A percentile compares a stretch with the other conserved stretches of the same genome.
phyloP scores from a whole-genome alignment of 1,284 basidiomycete species.

The Cystobasidium slooffiae region DNA sequence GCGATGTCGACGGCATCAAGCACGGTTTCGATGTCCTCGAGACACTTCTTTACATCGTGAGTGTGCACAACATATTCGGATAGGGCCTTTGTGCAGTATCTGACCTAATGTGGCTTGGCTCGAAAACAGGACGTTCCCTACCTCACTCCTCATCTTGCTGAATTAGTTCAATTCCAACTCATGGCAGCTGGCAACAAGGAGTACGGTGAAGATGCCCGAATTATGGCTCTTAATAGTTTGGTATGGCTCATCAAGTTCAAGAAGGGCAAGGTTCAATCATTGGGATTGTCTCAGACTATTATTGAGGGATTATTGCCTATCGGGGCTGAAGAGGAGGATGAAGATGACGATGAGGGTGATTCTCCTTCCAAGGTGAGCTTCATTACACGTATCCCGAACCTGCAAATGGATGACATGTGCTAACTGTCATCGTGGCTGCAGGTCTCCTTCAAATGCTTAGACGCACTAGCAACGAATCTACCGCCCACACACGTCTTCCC shows the following conservation, averaged over 20 bases:
- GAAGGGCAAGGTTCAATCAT: conserved; percentile 90
- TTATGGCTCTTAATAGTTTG: conserved; percentile 90
- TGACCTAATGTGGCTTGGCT: neutral
- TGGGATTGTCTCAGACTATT: conserved; percentile 83
- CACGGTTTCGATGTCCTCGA: conserved; percentile 95
- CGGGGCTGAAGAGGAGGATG: conserved; percentile 85
- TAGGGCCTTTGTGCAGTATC: neutral
- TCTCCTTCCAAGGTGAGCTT: conserved; percentile 69
- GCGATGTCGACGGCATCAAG: conserved; percentile 80
- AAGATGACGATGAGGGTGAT: conserved; percentile 78
- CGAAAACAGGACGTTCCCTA: conserved; percentile 80
- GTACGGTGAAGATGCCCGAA: conserved; percentile 80
- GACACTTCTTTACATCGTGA: conserved; percentile 85
- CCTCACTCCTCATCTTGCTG: conserved; percentile 83
- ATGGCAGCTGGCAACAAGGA: conserved; percentile 78
- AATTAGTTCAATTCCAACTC: conserved; percentile 88
- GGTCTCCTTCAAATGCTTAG: conserved; percentile 93
- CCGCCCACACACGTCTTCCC: conserved; percentile 98
- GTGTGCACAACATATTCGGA: conserved; percentile 36
- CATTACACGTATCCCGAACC: neutral
- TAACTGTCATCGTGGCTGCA: conserved; percentile 32
- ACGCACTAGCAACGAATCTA: conserved; percentile 88
- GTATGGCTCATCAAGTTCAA: conserved; percentile 80
- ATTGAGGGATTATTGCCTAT: conserved; percentile 92
- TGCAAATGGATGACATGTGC: neutral